Percentiles rank a stretch among this genome's conserved stretches.
phyloP scores from a whole-genome alignment of 129 eudicot species.

The Flaveria trinervia region DNA sequence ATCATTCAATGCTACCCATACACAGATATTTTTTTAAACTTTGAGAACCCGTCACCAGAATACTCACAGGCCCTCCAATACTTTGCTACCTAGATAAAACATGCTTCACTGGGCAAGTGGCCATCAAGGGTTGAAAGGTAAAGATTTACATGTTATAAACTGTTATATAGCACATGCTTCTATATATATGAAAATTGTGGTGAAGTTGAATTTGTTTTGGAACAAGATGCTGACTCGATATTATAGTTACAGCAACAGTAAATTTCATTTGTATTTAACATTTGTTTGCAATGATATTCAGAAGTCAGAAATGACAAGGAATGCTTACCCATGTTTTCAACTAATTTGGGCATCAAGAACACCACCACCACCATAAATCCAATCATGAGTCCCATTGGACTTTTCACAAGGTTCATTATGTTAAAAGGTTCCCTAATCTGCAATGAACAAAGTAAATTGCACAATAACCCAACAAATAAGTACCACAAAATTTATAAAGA shows the following conservation, averaged over 20 bases:
- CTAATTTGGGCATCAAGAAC: conserved; percentile 92
- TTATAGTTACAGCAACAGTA: not conserved
- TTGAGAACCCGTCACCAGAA: not conserved
- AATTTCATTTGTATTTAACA: not conserved
- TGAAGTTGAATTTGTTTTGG: no score
- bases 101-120: not conserved
- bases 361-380: conserved; percentile 92
- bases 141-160: not conserved
- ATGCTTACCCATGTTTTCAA: conserved; percentile 80
- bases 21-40: not conserved
- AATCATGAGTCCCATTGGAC: conserved; percentile 99
- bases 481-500: not conserved
- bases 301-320: conserved; percentile 1
- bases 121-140: not conserved
- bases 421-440: conserved; percentile 93
- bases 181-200: not conserved
- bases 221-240: not conserved
- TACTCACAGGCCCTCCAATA: not conserved
- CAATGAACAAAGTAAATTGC: conserved; percentile 23
- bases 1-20: not conserved
- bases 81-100: not conserved
- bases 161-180: not conserved
- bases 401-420: conserved; percentile 75
- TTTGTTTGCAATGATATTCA: not conserved
- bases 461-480: conserved; percentile 1